Conservation (phyloP, 164 flowering plant genomes). For the Platanus orientalis region DNA sequence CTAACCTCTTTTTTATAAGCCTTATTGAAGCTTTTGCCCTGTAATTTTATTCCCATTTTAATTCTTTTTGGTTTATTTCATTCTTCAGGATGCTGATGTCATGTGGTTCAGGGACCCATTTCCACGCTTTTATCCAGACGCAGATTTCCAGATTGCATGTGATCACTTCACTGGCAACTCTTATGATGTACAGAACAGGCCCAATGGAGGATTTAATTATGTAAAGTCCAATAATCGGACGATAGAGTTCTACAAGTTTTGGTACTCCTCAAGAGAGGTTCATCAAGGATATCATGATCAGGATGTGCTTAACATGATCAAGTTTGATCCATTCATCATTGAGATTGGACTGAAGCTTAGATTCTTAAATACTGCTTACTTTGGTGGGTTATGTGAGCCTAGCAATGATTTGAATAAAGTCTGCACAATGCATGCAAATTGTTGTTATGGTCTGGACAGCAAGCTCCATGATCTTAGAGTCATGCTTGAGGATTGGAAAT, state of each 20-base stretch:
- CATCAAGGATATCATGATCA: slow-evolving; percentile 71
- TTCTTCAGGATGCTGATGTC: slow-evolving; percentile 76
- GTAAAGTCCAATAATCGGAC: slow-evolving; percentile 67
- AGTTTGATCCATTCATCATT: slow-evolving; percentile 33
- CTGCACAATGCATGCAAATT: slow-evolving; percentile 91
- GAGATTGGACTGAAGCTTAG: slow-evolving; percentile 48
- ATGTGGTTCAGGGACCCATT: slow-evolving; percentile 88
- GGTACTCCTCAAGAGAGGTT: slow-evolving; percentile 48
- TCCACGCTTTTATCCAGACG: slow-evolving; percentile 50
- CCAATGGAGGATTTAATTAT: slow-evolving; percentile 79
- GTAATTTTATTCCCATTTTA: slow-evolving; percentile 2
- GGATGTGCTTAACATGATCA: slow-evolving; percentile 70
- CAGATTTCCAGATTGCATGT: slow-evolving; percentile 87
- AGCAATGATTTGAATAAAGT: slow-evolving; percentile 59
- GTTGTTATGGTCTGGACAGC: slow-evolving; percentile 64
- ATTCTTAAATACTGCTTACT: slow-evolving; percentile 64
- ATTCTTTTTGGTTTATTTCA: slow-evolving; percentile 1
- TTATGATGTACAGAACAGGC: slow-evolving; percentile 41
- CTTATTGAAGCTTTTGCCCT: no score
- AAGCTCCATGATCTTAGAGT: slow-evolving; percentile 63
- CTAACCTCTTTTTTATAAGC: no score
- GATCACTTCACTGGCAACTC: slow-evolving; percentile 56
- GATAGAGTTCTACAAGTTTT: slow-evolving; percentile 66
- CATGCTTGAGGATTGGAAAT: slow-evolving; percentile 76
- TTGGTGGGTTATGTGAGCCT: slow-evolving; percentile 83